Percentiles rank a stretch among this genome's conserved stretches.
Conservation (phyloP, 208 protist genomes). For the Giardia duodenalis region DNA sequence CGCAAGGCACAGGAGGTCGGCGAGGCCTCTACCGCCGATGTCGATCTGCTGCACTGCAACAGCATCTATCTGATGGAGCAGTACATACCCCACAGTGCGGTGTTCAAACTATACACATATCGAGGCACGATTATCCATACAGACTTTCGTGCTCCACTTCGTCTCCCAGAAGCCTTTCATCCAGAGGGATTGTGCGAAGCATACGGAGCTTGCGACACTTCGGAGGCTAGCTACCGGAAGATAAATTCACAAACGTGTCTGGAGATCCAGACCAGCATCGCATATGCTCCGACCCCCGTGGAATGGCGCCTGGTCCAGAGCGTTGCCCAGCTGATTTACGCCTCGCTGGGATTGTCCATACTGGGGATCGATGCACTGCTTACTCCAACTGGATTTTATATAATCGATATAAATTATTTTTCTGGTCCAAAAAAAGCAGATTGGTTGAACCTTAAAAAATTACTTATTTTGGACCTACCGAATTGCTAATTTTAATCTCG, state of each 20-base stretch:
- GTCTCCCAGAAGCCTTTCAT: neutral
- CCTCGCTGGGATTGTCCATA: neutral
- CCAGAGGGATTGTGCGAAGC: too few species aligned
- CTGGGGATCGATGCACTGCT: neutral
- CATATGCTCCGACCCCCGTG: neutral
- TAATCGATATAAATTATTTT: neutral
- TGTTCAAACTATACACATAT: neutral
- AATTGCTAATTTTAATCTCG: too few species aligned
- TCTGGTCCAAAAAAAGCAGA: neutral
- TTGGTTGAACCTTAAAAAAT: too few species aligned
- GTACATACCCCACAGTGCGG: neutral
- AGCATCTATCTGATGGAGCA: neutral
- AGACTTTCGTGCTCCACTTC: neutral
- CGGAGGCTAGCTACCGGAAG: neutral
- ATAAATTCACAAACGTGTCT: neutral
- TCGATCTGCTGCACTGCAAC: neutral
- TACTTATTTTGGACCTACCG: too few species aligned
- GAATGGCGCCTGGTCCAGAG: neutral
- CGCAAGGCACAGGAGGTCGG: neutral
- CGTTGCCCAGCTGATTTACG: neutral
- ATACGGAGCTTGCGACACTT: too few species aligned
- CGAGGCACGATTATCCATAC: neutral
- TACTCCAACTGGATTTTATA: neutral
- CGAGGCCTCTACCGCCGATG: neutral
- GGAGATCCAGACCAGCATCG: neutral